phyloP scores from a whole-genome alignment of 495 filamentous ascomycete genomes.

The Lophiostoma macrostomum region DNA sequence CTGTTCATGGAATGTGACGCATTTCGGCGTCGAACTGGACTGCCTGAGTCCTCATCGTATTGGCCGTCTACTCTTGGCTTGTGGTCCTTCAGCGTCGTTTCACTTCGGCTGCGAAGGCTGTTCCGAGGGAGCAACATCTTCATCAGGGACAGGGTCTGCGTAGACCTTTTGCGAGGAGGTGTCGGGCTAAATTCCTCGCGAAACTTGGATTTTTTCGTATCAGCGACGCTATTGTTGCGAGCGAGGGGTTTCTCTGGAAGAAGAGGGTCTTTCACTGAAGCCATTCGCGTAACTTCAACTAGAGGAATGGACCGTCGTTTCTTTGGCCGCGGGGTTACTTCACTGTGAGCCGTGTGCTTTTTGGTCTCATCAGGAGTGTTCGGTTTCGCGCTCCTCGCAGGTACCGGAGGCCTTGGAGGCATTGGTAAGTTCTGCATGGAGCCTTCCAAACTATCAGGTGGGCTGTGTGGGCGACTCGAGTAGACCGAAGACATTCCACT shows the following conservation, averaged over 20 bases:
- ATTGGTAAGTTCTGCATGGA: conserved; percentile 7
- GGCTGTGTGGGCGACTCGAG: conserved; percentile 31
- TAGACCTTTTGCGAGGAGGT: conserved; percentile 19
- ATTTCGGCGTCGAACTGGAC: too few species aligned
- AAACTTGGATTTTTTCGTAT: conserved; percentile 26
- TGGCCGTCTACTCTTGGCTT: conserved; percentile 4
- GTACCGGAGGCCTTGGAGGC: not conserved
- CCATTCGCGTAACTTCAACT: not conserved
- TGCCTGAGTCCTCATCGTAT: too few species aligned
- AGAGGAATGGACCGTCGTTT: conserved; percentile 3
- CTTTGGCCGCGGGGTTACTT: conserved; percentile 16
- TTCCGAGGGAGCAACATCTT: conserved; percentile 17
- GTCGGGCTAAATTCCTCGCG: conserved; percentile 31
- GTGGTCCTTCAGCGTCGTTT: conserved; percentile 3
- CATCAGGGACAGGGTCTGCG: conserved; percentile 5
- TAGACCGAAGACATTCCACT: conserved; percentile 32
- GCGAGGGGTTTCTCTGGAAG: too few species aligned
- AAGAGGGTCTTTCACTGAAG: not conserved
- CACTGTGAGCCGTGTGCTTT: conserved; percentile 11
- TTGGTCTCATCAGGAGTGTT: too few species aligned
- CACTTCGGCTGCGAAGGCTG: conserved; percentile 21
- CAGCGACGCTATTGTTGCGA: conserved; percentile 24
- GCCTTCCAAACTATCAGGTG: conserved; percentile 23
- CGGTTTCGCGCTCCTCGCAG: not conserved
- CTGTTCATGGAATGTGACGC: conserved; percentile 17